Evolutionary conservation across 495 filamentous ascomycete genomes (phyloP).

Genomic region (Clavariopsis aquatica): DNA sequence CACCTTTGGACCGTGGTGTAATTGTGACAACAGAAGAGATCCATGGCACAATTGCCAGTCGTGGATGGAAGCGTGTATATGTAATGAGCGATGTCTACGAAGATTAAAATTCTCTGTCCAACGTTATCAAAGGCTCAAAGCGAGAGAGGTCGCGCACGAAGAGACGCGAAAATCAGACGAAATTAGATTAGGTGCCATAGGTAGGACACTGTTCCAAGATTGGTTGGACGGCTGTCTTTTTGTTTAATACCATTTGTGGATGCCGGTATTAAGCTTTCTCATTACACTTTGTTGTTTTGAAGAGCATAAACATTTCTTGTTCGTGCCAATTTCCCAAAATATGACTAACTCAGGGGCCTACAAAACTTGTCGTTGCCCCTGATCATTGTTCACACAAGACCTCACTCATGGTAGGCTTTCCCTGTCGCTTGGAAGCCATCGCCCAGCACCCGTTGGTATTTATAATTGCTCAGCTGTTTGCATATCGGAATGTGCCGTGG

Average conservation of each 20-base stretch:
- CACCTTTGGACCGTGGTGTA: background rate
- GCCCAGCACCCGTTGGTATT: no score
- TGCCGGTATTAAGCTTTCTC: no score
- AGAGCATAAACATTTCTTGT: background rate
- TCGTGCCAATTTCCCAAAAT: background rate
- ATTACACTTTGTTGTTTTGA: background rate
- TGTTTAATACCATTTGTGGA: no score
- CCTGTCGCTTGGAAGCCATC: no score
- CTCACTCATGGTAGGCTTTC: no score
- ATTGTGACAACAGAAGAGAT: background rate
- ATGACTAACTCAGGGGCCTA: background rate
- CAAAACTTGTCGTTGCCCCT: no score
- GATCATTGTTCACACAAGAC: no score
- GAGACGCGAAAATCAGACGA: background rate
- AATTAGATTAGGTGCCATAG: background rate
- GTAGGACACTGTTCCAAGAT: background rate
- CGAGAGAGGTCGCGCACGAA: background rate
- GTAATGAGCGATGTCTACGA: background rate
- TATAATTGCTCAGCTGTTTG: no score
- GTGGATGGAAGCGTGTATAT: background rate
- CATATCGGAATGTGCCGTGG: no score
- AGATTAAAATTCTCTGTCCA: background rate
- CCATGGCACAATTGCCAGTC: background rate
- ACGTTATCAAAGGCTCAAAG: background rate
- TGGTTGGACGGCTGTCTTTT: no score